phyloP scores from a whole-genome alignment of 169 alveolate species.

The Eimeria maxima region DNA sequence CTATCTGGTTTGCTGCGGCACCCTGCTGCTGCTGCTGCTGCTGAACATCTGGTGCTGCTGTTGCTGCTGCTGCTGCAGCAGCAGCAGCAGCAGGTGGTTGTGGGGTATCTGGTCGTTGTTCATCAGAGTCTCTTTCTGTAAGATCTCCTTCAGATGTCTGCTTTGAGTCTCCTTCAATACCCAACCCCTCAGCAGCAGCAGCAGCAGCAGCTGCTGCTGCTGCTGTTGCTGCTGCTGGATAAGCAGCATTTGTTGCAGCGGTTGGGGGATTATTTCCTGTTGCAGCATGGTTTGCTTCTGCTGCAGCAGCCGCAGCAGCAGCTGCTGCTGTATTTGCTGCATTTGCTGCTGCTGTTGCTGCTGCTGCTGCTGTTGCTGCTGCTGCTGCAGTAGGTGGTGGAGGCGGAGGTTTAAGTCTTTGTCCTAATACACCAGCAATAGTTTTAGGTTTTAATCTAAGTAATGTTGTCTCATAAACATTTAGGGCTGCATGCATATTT shows the following conservation, averaged over 20 bases:
- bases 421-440: constrained; percentile 71
- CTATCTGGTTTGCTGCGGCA: background rate
- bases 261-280: background rate
- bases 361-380: background rate
- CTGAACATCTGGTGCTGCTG: too few relatives aligned
- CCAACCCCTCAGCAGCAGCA: too few relatives aligned
- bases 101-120: too few relatives aligned
- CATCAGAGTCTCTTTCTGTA: background rate
- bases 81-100: too few relatives aligned
- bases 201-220: too few relatives aligned
- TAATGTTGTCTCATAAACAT: constrained; percentile 50
- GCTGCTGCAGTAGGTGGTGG: background rate
- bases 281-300: background rate
- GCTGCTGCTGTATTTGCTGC: too few relatives aligned
- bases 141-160: background rate
- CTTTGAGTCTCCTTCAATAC: constrained; percentile 1
- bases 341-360: background rate
- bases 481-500: background rate
- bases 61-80: too few relatives aligned
- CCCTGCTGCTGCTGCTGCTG: too few relatives aligned
- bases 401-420: background rate
- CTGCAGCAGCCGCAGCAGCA: background rate
- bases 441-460: constrained; percentile 61
- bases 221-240: background rate
- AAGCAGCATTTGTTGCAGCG: too few relatives aligned